Percentiles rank a stretch among this genome's conserved stretches.
These are phyloP conservation scores for Babesia bovis DNA, from an alignment of 169 alveolate genomes.

Conservation along the genomic window DNA sequence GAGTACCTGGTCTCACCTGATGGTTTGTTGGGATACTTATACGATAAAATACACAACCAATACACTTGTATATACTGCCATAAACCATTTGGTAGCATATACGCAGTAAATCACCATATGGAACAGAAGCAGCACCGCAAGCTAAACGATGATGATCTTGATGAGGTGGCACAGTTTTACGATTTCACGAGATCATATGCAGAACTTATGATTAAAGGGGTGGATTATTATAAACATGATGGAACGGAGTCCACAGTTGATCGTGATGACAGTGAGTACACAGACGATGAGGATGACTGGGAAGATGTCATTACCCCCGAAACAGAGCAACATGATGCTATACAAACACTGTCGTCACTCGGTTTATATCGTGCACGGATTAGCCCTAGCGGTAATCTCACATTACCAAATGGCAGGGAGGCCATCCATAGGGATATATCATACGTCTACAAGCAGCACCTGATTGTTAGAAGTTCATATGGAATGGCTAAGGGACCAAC, in stretches of 20 bases:
- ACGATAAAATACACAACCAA: constrained; percentile 66
- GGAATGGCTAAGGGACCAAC: constrained; percentile 14
- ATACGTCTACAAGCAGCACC: constrained; percentile 80
- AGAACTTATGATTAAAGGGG: background rate
- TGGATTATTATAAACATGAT: too few species aligned
- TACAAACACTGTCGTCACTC: constrained; percentile 18
- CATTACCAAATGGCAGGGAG: constrained; percentile 84
- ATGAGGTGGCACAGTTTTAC: constrained; percentile 50
- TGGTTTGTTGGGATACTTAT: constrained; percentile 67
- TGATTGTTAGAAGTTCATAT: constrained; percentile 32
- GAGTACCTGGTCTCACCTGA: constrained; percentile 67
- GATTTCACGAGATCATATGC: constrained; percentile 59
- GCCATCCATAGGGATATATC: constrained; percentile 82
- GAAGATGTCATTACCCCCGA: constrained; percentile 66
- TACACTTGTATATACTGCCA: constrained; percentile 73
- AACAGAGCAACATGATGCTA: constrained; percentile 34
- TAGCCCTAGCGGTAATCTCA: constrained; percentile 77
- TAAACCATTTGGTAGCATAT: constrained; percentile 51
- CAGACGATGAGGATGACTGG: constrained; percentile 73
- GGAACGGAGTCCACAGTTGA: background rate
- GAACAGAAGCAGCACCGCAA: constrained; percentile 72
- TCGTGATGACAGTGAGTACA: background rate
- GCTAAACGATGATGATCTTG: constrained; percentile 47
- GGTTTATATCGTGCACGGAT: constrained; percentile 65
- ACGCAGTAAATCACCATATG: constrained; percentile 78